Evolutionary conservation across 768 basidiomycete genomes (phyloP).

Genomic region (Cyclocybe cylindracea): DNA sequence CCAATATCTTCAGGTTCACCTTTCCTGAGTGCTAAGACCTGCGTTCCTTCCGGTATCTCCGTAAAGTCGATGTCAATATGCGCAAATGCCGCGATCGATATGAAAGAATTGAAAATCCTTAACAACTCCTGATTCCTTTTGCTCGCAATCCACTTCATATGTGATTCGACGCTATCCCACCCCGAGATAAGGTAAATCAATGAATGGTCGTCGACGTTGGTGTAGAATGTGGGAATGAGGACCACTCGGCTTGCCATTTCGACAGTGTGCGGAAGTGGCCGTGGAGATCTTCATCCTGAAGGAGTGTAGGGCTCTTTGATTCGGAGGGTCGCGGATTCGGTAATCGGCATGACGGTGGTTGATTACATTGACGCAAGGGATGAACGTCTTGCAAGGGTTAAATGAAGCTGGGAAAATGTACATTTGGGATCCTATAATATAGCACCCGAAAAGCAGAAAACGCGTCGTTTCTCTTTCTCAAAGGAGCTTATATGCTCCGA

Average conservation of each 20-base stretch:
- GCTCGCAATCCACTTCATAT: constrained; percentile 43
- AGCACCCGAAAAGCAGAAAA: too few relatives aligned
- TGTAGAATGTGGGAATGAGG: constrained; percentile 43
- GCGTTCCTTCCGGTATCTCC: constrained; percentile 18
- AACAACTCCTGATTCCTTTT: constrained; percentile 40
- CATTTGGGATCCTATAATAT: too few relatives aligned
- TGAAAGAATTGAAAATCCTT: constrained; percentile 23
- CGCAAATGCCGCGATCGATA: constrained; percentile 34
- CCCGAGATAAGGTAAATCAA: constrained; percentile 43
- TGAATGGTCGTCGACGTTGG: constrained; percentile 18
- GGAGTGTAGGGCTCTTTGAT: constrained; percentile 29
- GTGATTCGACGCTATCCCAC: constrained; percentile 42
- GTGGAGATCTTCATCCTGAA: constrained; percentile 27
- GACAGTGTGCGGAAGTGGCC: constrained; percentile 30
- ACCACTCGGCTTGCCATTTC: constrained; percentile 38
- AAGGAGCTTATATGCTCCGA: constrained; percentile 32
- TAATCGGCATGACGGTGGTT: constrained; percentile 36
- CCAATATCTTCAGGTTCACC: neutral
- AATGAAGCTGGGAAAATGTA: neutral
- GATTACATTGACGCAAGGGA: neutral
- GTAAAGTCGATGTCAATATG: constrained; percentile 42
- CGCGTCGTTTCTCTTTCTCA: too few relatives aligned
- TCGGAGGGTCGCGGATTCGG: constrained; percentile 41
- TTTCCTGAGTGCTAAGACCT: neutral
- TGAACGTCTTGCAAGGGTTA: neutral